phyloP scores from a whole-genome alignment of 345 rosid species.

The Punica granatum region DNA sequence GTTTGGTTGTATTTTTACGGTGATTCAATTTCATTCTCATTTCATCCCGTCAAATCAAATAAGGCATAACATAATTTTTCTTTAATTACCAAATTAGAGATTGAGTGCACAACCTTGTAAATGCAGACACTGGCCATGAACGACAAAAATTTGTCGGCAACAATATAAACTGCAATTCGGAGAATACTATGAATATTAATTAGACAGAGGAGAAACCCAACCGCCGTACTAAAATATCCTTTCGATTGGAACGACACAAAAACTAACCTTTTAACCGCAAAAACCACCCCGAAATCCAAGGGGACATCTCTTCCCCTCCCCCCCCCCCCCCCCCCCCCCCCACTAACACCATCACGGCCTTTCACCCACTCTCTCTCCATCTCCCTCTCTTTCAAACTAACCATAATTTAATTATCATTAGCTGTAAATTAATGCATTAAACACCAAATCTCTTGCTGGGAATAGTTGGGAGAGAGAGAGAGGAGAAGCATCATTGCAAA shows the following conservation, averaged over 20 bases:
- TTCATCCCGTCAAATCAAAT: too few species aligned
- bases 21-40: too few species aligned
- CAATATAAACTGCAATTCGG: not conserved
- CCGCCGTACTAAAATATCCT: not conserved
- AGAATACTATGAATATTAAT: not conserved
- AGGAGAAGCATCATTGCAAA: not conserved
- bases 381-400: not conserved
- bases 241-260: not conserved
- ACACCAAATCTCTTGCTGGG: slow-evolving; percentile 3
- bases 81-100: too few species aligned
- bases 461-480: not conserved
- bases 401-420: not conserved
- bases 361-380: not conserved
- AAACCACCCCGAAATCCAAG: not conserved
- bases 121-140: too few species aligned
- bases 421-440: not conserved
- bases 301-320: not conserved
- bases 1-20: too few species aligned
- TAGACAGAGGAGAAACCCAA: not conserved
- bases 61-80: too few species aligned
- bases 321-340: not conserved
- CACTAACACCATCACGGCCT: not conserved
- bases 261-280: not conserved
- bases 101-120: too few species aligned
- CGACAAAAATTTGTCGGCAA: not conserved